Conservation (phyloP, 805 yeast species). For the Torulaspora indica region DNA sequence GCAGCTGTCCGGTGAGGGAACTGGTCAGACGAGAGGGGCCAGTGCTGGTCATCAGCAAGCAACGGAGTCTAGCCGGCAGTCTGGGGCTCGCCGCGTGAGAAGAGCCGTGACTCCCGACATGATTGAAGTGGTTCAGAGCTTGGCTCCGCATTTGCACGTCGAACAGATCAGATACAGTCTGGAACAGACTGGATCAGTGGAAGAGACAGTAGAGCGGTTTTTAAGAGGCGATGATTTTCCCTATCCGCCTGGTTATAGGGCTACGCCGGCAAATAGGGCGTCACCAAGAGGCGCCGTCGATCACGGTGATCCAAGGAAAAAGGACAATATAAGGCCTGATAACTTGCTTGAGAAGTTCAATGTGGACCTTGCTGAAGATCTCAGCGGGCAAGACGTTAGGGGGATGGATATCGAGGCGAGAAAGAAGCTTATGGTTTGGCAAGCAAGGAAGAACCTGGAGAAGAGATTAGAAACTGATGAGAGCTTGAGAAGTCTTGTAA, state of each 20-base stretch:
- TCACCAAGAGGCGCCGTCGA: conserved; percentile 6
- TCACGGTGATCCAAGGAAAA: conserved; percentile 30
- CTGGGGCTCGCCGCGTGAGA: conserved; percentile 23
- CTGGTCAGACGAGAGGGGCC: not conserved
- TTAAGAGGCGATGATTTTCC: conserved; percentile 60
- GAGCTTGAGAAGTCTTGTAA: conserved; percentile 5
- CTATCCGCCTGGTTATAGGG: conserved; percentile 43
- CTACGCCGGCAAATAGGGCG: conserved; percentile 13
- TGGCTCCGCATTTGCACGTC: conserved; percentile 67
- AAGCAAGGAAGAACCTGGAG: conserved; percentile 57
- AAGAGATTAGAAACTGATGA: conserved; percentile 14
- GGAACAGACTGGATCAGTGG: conserved; percentile 73
- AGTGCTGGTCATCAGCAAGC: conserved; percentile 4
- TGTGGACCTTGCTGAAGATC: conserved; percentile 23
- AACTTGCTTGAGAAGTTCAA: conserved; percentile 29
- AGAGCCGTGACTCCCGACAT: conserved; percentile 60
- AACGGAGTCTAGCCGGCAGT: conserved; percentile 9
- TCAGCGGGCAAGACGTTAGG: conserved; percentile 14
- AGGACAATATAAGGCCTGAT: conserved; percentile 31
- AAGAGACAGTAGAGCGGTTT: conserved; percentile 68
- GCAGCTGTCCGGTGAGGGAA: conserved; percentile 7
- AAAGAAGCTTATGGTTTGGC: conserved; percentile 45
- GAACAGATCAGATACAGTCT: conserved; percentile 73
- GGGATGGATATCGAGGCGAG: conserved; percentile 29
- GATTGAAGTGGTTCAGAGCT: conserved; percentile 79